Conservation (phyloP, 306 rosid species). For the Alnus glutinosa region DNA sequence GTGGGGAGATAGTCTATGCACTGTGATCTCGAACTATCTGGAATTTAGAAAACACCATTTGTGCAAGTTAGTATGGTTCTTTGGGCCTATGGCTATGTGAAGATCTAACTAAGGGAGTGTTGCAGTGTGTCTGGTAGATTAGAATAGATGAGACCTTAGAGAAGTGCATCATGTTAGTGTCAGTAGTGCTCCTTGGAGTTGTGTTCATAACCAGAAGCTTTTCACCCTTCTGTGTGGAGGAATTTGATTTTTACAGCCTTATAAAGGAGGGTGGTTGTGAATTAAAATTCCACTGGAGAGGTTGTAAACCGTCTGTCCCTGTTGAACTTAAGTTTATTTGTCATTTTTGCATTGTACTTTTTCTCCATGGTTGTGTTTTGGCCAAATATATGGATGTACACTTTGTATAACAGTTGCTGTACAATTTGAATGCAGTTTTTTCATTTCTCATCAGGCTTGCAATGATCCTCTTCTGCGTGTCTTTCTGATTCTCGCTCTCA, state of each 20-base stretch:
- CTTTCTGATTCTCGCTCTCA: neutral
- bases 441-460: neutral
- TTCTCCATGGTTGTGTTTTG: neutral
- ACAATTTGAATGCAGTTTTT: neutral
- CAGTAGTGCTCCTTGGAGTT: slow-evolving; percentile 15
- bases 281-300: neutral
- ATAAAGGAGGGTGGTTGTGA: slow-evolving; percentile 9
- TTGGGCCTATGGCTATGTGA: slow-evolving; percentile 9
- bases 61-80: slow-evolving; percentile 13
- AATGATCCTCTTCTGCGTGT: neutral
- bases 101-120: slow-evolving; percentile 23
- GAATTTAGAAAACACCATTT: slow-evolving; percentile 18
- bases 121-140: slow-evolving; percentile 25
- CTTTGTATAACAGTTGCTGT: neutral
- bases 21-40: slow-evolving; percentile 35
- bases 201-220: slow-evolving; percentile 18
- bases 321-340: slow-evolving; percentile 8
- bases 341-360: slow-evolving; percentile 14
- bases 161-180: slow-evolving; percentile 3
- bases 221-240: slow-evolving; percentile 17
- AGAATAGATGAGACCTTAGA: slow-evolving; percentile 11
- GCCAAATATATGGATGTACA: slow-evolving; percentile 14
- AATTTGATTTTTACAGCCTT: slow-evolving; percentile 13
- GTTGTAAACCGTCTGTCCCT: neutral
- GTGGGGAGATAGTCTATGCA: slow-evolving; percentile 94